Percentiles rank a stretch among this genome's conserved stretches.
These are phyloP conservation scores for Tuber melanosporum DNA, from an alignment of 495 filamentous ascomycete genomes.

Conservation along the genomic window DNA sequence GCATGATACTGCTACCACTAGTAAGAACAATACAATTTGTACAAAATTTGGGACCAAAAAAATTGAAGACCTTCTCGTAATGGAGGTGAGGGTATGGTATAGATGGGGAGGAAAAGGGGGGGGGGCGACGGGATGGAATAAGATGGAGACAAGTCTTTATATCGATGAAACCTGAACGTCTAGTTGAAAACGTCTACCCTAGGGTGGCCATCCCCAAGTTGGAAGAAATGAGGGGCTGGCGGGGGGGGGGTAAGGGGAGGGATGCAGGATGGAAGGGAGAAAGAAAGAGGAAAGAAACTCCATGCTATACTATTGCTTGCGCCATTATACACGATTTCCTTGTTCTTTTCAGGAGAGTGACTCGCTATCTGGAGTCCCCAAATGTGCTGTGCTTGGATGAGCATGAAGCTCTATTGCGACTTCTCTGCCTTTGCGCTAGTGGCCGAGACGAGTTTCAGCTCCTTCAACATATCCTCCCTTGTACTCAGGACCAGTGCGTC, in stretches of 20 bases:
- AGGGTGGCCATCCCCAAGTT: not conserved
- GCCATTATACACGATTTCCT: slow-evolving; percentile 10
- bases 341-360: not conserved
- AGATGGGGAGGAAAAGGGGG: not conserved
- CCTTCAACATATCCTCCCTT: slow-evolving; percentile 71
- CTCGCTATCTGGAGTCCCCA: not conserved
- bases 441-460: slow-evolving; percentile 53
- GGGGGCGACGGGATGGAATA: not conserved
- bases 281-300: not conserved
- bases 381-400: not conserved
- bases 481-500: slow-evolving; percentile 66
- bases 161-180: not conserved
- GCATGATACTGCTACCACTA: not conserved
- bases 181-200: not conserved
- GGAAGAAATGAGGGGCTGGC: not conserved
- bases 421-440: slow-evolving; percentile 18
- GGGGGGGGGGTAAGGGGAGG: not conserved
- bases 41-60: not conserved
- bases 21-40: not conserved
- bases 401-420: slow-evolving; percentile 2
- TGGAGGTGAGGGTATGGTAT: not conserved
- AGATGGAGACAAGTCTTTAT: not conserved
- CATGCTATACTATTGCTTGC: not conserved
- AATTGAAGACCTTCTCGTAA: not conserved
- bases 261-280: not conserved